phyloP scores from a whole-genome alignment of 148 eudicot genomes.

The Polygonum maritimum region DNA sequence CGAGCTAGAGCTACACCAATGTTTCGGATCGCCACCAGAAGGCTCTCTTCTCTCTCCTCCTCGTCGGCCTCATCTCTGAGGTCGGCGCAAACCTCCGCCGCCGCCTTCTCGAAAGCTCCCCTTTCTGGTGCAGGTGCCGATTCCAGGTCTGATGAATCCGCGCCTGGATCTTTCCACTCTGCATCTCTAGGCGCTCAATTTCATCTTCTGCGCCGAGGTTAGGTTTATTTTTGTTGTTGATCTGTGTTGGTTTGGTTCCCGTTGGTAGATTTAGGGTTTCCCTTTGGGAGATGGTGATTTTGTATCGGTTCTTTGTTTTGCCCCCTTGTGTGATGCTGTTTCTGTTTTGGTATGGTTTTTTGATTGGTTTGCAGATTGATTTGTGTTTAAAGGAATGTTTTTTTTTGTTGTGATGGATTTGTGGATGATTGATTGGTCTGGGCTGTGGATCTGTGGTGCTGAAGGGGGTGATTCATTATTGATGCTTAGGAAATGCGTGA shows the following conservation, averaged over 20 bases:
- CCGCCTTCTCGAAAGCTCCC: constrained; percentile 10
- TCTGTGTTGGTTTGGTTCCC: background rate
- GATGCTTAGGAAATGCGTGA: background rate
- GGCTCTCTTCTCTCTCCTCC: constrained; percentile 12
- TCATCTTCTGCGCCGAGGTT: constrained; percentile 7
- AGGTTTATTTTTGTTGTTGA: background rate
- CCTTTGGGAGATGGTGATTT: background rate
- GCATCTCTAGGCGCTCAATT: constrained; percentile 3
- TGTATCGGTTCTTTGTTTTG: background rate
- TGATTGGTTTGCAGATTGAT: background rate
- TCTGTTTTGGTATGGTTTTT: background rate
- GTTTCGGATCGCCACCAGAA: constrained; percentile 11
- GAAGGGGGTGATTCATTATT: background rate
- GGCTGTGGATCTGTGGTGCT: background rate
- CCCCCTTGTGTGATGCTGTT: background rate
- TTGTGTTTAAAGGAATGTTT: background rate
- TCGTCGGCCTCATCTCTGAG: constrained; percentile 11
- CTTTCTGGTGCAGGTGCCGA: background rate
- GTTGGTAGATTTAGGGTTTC: constrained; percentile 3
- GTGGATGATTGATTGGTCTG: background rate
- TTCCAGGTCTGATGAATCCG: background rate
- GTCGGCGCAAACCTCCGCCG: constrained; percentile 4
- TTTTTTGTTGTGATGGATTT: background rate
- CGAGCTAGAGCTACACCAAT: constrained; percentile 1
- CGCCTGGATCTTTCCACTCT: constrained; percentile 9